phyloP scores from a whole-genome alignment of 345 rosid species.

The Geranium brycei region DNA sequence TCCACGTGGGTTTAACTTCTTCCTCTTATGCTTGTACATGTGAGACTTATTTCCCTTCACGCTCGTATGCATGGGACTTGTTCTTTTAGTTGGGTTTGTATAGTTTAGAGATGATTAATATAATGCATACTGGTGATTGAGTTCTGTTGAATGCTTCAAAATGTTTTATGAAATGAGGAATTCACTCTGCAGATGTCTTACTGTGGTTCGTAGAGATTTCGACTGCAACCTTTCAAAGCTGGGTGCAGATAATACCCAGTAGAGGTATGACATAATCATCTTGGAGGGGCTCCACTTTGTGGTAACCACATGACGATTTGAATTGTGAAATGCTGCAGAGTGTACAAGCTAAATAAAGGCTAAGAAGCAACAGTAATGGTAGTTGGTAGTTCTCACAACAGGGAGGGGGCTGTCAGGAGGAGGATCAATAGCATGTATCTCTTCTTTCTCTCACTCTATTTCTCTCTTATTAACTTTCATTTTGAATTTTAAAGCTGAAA shows the following conservation, averaged over 20 bases:
- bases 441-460: background rate
- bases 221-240: background rate
- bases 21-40: too few relatives aligned
- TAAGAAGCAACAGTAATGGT: slow-evolving; percentile 22
- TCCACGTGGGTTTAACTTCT: too few relatives aligned
- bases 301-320: background rate
- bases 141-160: too few relatives aligned
- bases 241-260: too few relatives aligned
- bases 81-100: too few relatives aligned
- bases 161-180: too few relatives aligned
- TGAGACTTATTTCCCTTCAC: too few relatives aligned
- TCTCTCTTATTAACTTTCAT: too few relatives aligned
- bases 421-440: slow-evolving; percentile 57
- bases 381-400: slow-evolving; percentile 38
- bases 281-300: background rate
- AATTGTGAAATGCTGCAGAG: background rate
- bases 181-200: background rate
- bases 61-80: too few relatives aligned
- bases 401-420: slow-evolving; percentile 59
- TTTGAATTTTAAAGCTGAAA: background rate
- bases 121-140: too few relatives aligned
- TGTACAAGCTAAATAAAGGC: background rate
- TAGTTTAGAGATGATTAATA: too few relatives aligned
- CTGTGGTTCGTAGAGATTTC: background rate
- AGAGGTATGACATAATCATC: background rate